A percentile compares a stretch with the other conserved stretches of the same genome.
Evolutionary conservation across 345 rosid species (phyloP).

Genomic region (Limnanthes douglasii): DNA sequence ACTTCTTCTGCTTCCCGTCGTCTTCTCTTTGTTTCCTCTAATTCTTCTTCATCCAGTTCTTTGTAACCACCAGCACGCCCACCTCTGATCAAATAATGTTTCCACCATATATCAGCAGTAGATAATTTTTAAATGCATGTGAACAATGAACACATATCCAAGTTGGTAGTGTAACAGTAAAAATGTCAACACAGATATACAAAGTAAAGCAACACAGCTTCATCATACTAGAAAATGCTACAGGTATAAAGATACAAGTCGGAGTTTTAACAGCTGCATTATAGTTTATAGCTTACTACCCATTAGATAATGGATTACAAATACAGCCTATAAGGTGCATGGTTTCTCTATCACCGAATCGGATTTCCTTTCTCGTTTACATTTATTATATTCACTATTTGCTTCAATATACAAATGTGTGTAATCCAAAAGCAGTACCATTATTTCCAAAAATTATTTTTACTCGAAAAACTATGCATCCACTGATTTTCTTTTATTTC

Average conservation of each 20-base stretch:
- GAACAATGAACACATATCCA: background rate
- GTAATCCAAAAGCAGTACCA: too few species aligned
- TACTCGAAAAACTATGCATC: too few species aligned
- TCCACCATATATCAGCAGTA: conserved; percentile 4
- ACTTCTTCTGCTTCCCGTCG: conserved; percentile 91
- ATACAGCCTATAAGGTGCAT: background rate
- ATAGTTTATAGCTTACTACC: background rate
- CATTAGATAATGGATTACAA: conserved; percentile 1
- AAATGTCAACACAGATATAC: background rate
- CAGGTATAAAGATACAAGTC: background rate
- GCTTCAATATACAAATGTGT: too few species aligned
- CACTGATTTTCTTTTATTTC: too few species aligned
- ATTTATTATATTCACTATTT: background rate
- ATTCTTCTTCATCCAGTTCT: conserved; percentile 95
- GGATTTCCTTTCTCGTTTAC: background rate
- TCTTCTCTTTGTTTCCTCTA: conserved; percentile 91
- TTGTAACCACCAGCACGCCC: conserved; percentile 99
- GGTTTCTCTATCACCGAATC: too few species aligned
- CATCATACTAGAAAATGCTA: background rate
- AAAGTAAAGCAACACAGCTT: background rate
- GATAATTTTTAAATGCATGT: background rate
- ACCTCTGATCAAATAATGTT: conserved; percentile 37
- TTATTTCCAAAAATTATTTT: too few species aligned
- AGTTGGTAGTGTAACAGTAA: background rate
- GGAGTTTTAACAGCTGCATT: background rate